Percentiles rank a stretch among this genome's conserved stretches.
Evolutionary conservation across 1,284 basidiomycete species (phyloP).

Genomic region (Apiotrichum brassicae): DNA sequence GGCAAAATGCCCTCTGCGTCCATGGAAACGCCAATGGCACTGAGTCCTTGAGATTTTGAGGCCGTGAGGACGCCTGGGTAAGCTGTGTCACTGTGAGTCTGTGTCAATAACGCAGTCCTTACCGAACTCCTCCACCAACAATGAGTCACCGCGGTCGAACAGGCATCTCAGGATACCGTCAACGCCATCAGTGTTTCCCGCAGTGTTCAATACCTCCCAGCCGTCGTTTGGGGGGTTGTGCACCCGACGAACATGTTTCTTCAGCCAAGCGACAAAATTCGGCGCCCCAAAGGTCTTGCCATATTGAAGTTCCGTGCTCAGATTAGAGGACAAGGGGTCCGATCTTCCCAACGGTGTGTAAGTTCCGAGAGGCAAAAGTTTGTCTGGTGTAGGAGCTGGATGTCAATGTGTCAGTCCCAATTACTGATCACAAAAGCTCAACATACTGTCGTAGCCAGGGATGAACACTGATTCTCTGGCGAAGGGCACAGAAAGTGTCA

Average conservation of each 20-base stretch:
- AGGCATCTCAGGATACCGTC: constrained; percentile 30
- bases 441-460: constrained; percentile 32
- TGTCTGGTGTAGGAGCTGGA: constrained; percentile 18
- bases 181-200: constrained; percentile 37
- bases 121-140: constrained; percentile 39
- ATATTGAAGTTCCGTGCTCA: constrained; percentile 34
- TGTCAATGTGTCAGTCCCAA: too few relatives aligned
- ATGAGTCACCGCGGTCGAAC: constrained; percentile 30
- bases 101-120: too few relatives aligned
- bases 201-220: constrained; percentile 31
- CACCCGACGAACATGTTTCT: constrained; percentile 27
- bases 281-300: constrained; percentile 27
- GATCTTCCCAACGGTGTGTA: constrained; percentile 22
- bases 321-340: constrained; percentile 25
- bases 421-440: not conserved
- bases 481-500: constrained; percentile 37
- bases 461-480: constrained; percentile 31
- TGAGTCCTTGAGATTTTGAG: constrained; percentile 52
- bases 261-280: constrained; percentile 29
- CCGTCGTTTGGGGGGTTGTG: constrained; percentile 28
- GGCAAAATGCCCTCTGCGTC: constrained; percentile 63
- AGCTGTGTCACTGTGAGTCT: constrained; percentile 5
- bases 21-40: constrained; percentile 58
- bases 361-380: constrained; percentile 21
- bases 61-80: constrained; percentile 56